Evolutionary conservation across 2,329 filamentous ascomycete species (phyloP), one percentile per base, ranked within the genome.

Genomic region (Talaromyces islandicus): DNA sequence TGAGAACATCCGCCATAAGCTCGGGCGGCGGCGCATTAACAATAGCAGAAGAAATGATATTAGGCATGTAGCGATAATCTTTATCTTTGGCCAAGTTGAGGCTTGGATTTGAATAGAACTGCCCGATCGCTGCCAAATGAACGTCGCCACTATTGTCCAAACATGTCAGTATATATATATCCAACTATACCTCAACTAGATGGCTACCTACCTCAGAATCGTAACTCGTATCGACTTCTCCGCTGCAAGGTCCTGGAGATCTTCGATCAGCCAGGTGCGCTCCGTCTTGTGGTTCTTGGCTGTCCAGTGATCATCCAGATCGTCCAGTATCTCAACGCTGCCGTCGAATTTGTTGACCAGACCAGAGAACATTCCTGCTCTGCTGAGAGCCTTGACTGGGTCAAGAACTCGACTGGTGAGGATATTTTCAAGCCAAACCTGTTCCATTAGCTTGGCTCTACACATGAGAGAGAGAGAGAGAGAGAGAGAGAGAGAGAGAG

Each of bases 301-400:
- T 0, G 93, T 97, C 94, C 94, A 99, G 71, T 99, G 93, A 73
- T 97, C 94, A 71, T 97, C 93, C 10, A 96, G 78, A 68, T 96
- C 92, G 70, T 96, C 92, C 29, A 96, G 80, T 14, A 97, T 90
- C 74, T 97, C 94, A 6, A 94, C 89, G 19, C 91, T 91, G 24
- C 91, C 92, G 69, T 97, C 92, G 67, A 96, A 92, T 66, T 89
- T 89, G 77, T 96, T 96, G 43, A 96, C 80, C 50, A 95, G 85
- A 12, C 83, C 82, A 62, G 91, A 90, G 56, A 97, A 81, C 65
- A 95, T 75, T 1, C 93, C 92, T 38, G 88, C 84, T 68, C 91
- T 89, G 43, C 92, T 90, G 25, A 97, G 80, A 5, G 90, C 90
- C 74, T 97, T 97, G 71, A 96, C 83, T 3, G 92, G 92, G 67